Percentiles rank a stretch among this genome's conserved stretches.
These are phyloP conservation scores for Nicotiana attenuata DNA, from an alignment of 257 asterid species.

Conservation along the genomic window DNA sequence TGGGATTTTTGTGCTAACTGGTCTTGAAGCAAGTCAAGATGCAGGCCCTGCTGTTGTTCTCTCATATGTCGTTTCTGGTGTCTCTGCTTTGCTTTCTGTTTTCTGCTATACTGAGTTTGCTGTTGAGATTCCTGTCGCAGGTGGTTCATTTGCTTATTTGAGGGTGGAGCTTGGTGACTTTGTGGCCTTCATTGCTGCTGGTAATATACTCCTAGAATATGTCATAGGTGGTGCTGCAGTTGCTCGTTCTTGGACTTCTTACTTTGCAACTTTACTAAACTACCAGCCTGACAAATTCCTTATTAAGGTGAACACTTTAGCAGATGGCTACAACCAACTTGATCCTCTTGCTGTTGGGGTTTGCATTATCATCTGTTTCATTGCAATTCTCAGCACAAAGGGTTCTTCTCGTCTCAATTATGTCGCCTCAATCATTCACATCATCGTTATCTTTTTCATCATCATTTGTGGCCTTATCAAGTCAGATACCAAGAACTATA, in stretches of 20 bases:
- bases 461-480: conserved; percentile 16
- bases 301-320: conserved; percentile 23
- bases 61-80: conserved; percentile 49
- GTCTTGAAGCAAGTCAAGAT: conserved; percentile 36
- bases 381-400: conserved; percentile 49
- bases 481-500: conserved; percentile 39
- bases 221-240: conserved; percentile 52
- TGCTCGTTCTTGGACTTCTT: conserved; percentile 58
- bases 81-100: conserved; percentile 55
- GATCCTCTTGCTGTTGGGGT: conserved; percentile 48
- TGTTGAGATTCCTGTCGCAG: conserved; percentile 59
- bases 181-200: conserved; percentile 50
- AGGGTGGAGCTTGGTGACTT: conserved; percentile 42
- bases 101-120: conserved; percentile 67
- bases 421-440: conserved; percentile 50
- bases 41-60: conserved; percentile 69
- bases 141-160: conserved; percentile 36
- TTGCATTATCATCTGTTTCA: conserved; percentile 21
- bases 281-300: conserved; percentile 33
- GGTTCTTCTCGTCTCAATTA: conserved; percentile 56
- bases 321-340: conserved; percentile 36
- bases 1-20: conserved; percentile 62
- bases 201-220: conserved; percentile 53
- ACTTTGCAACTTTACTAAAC: conserved; percentile 47
- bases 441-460: conserved; percentile 28